Evolutionary conservation across 2,329 filamentous ascomycete species (phyloP).

Genomic region (Rhynchosporium secalis): DNA sequence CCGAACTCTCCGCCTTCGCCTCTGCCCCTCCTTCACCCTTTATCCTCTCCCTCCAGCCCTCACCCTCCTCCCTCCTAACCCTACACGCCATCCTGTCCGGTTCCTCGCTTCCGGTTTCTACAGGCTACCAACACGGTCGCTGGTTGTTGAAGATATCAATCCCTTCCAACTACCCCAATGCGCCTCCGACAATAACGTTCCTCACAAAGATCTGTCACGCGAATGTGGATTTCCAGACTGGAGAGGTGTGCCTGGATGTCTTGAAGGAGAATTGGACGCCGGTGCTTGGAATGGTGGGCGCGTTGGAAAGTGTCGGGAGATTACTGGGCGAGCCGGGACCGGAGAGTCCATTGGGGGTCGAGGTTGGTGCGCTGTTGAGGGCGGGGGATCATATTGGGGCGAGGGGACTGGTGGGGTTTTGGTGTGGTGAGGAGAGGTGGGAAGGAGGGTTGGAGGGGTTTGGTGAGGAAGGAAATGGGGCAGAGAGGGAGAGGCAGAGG

Average conservation of each 20-base stretch:
- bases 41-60: constrained; percentile 55
- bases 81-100: constrained; percentile 64
- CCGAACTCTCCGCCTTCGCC: constrained; percentile 51
- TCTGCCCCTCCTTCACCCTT: constrained; percentile 50
- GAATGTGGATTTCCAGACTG: constrained; percentile 72
- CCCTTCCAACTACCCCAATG: constrained; percentile 74
- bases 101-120: constrained; percentile 21
- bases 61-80: constrained; percentile 54
- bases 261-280: constrained; percentile 80
- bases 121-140: constrained; percentile 55
- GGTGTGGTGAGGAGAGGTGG: constrained; percentile 58
- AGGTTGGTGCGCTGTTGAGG: constrained; percentile 69
- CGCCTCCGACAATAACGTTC: constrained; percentile 77
- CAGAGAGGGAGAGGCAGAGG: constrained; percentile 4
- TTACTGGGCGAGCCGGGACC: constrained; percentile 67
- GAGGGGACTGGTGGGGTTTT: constrained; percentile 69
- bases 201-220: constrained; percentile 83
- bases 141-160: constrained; percentile 82
- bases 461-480: too few relatives aligned
- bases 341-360: constrained; percentile 77
- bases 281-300: constrained; percentile 76
- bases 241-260: constrained; percentile 93
- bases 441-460: constrained; percentile 40
- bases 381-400: constrained; percentile 67
- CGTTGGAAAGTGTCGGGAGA: constrained; percentile 70